Conservation (phyloP, 495 filamentous ascomycete species). For the Hypoxylon subgilvum region DNA sequence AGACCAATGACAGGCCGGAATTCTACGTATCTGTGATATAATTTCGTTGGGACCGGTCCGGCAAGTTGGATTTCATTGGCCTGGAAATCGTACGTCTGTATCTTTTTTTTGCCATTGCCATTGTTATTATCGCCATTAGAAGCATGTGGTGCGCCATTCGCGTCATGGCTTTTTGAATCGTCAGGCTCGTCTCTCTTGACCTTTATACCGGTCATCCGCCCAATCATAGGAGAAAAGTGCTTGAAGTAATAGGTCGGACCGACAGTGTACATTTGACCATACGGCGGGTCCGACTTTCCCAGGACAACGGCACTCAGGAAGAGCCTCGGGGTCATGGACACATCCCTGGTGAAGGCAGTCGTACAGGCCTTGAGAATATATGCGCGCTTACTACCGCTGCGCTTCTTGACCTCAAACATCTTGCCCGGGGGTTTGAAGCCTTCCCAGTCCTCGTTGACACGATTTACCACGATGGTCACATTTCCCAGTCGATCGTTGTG, state of each 20-base stretch:
- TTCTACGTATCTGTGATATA: conserved; percentile 92
- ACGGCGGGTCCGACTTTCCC: conserved; percentile 74
- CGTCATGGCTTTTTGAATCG: conserved; percentile 44
- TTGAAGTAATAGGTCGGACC: conserved; percentile 78
- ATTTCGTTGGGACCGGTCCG: conserved; percentile 75
- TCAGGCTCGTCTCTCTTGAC: conserved; percentile 53
- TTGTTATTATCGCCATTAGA: conserved; percentile 36
- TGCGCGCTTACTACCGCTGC: conserved; percentile 82
- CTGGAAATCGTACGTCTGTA: conserved; percentile 87
- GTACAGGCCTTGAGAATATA: conserved; percentile 71
- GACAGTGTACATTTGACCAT: conserved; percentile 78
- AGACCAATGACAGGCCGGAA: conserved; percentile 87
- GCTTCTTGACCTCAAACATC: conserved; percentile 76
- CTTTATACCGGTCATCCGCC: conserved; percentile 78
- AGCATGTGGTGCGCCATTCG: conserved; percentile 23
- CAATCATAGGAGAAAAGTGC: conserved; percentile 89
- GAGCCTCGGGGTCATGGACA: conserved; percentile 60
- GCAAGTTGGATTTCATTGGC: conserved; percentile 88
- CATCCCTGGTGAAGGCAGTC: conserved; percentile 60
- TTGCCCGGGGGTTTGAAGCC: conserved; percentile 64
- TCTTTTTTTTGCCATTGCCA: conserved; percentile 47
- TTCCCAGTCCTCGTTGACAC: conserved; percentile 67
- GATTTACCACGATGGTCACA: conserved; percentile 66
- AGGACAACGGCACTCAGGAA: conserved; percentile 74
- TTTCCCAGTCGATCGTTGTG: conserved; percentile 89